These are phyloP conservation scores for Claviceps sp. DNA, from an alignment of 2,329 filamentous ascomycete species.

Conservation along the genomic window DNA sequence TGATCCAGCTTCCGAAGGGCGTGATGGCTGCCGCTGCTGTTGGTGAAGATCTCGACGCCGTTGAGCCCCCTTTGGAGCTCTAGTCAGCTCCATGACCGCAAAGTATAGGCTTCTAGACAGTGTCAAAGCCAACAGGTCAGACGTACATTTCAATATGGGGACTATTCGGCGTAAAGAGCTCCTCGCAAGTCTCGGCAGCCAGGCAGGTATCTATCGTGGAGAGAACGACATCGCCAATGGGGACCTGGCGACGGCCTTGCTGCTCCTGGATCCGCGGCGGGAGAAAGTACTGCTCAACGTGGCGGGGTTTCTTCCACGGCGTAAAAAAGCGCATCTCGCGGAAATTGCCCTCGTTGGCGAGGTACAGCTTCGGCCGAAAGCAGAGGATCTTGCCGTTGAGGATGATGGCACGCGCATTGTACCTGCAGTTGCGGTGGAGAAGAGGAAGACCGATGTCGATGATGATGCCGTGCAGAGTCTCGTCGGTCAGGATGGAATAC, in stretches of 20 bases:
- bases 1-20: slow-evolving; percentile 4
- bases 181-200: slow-evolving; percentile 4
- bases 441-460: slow-evolving; percentile 25
- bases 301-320: slow-evolving; percentile 20
- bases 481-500: slow-evolving; percentile 18
- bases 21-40: slow-evolving; percentile 5
- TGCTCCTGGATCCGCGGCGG: slow-evolving; percentile 16
- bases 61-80: slow-evolving; percentile 2
- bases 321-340: slow-evolving; percentile 25
- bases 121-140: background rate
- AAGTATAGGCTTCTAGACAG: background rate
- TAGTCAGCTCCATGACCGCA: background rate
- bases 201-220: slow-evolving; percentile 28
- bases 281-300: slow-evolving; percentile 22
- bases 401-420: slow-evolving; percentile 9
- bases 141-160: slow-evolving; percentile 13
- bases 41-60: slow-evolving; percentile 6
- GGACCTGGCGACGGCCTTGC: slow-evolving; percentile 21
- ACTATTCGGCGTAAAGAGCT: slow-evolving; percentile 4
- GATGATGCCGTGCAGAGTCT: slow-evolving; percentile 23
- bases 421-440: slow-evolving; percentile 22
- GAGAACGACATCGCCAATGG: slow-evolving; percentile 25
- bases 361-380: slow-evolving; percentile 29
- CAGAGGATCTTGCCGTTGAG: slow-evolving; percentile 53
- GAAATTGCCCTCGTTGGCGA: slow-evolving; percentile 24